A percentile compares a stretch with the other conserved stretches of the same genome.
Evolutionary conservation across 2,329 filamentous ascomycete species (phyloP).

Genomic region (Hypoxylon sp.): DNA sequence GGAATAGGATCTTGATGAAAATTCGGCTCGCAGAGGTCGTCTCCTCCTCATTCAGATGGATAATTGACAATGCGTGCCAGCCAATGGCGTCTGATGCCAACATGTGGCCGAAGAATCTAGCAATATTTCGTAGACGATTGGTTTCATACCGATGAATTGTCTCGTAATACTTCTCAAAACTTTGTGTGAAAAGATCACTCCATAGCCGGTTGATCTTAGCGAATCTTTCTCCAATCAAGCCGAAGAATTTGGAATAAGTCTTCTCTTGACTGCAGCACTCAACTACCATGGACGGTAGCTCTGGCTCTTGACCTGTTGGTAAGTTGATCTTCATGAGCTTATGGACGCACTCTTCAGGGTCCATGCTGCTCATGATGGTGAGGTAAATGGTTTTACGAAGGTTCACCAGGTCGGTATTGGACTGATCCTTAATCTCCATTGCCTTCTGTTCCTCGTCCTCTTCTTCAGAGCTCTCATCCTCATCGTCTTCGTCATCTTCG

Average conservation of each 20-base stretch:
- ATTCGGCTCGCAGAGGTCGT: conserved; percentile 97
- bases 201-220: conserved; percentile 96
- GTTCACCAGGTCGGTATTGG: conserved; percentile 95
- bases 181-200: conserved; percentile 91
- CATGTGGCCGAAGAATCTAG: conserved; percentile 93
- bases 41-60: conserved; percentile 96
- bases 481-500: conserved; percentile 75
- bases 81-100: conserved; percentile 89
- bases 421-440: conserved; percentile 97
- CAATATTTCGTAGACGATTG: conserved; percentile 94
- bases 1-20: conserved; percentile 98
- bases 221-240: conserved; percentile 93
- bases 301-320: conserved; percentile 86
- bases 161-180: conserved; percentile 94
- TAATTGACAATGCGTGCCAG: conserved; percentile 88
- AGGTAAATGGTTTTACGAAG: conserved; percentile 95
- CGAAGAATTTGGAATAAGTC: conserved; percentile 98
- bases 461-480: conserved; percentile 79
- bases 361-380: conserved; percentile 96
- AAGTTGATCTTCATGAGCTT: conserved; percentile 96
- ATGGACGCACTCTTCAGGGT: conserved; percentile 96
- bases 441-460: conserved; percentile 84
- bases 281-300: conserved; percentile 96
- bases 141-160: conserved; percentile 98
- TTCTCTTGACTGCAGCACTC: conserved; percentile 97